phyloP scores from a whole-genome alignment of 2,329 filamentous ascomycete genomes.

The Aspergillus latus region DNA sequence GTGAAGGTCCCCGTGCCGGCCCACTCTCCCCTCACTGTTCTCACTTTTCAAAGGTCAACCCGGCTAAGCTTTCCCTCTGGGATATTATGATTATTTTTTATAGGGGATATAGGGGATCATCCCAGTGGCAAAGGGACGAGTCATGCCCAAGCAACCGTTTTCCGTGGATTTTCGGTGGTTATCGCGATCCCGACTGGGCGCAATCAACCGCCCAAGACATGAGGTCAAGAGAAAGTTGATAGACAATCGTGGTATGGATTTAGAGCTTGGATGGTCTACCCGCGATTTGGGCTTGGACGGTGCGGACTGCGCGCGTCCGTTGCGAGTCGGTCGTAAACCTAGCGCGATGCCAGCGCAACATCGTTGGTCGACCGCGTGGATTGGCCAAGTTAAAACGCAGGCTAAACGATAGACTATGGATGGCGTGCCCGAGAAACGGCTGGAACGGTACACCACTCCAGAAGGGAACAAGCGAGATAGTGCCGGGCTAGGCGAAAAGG shows the following conservation, averaged over 20 bases:
- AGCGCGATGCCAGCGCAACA: constrained; percentile 36
- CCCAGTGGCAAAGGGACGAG: constrained; percentile 7
- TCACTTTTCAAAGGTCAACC: neutral
- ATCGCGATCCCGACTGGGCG: neutral
- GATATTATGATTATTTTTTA: constrained; percentile 4
- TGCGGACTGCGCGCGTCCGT: constrained; percentile 23
- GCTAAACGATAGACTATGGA: constrained; percentile 24
- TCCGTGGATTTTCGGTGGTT: neutral
- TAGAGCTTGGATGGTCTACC: constrained; percentile 37
- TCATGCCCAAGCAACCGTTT: constrained; percentile 6
- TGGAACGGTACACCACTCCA: constrained; percentile 25
- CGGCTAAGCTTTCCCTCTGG: constrained; percentile 27
- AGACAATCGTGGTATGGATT: constrained; percentile 19
- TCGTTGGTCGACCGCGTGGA: constrained; percentile 27
- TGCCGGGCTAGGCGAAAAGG: constrained; percentile 32
- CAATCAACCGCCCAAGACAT: neutral
- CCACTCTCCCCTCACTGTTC: constrained; percentile 24
- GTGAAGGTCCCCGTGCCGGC: constrained; percentile 26
- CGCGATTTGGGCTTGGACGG: constrained; percentile 33
- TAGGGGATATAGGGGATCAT: neutral
- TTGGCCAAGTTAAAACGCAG: constrained; percentile 15
- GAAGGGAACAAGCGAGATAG: constrained; percentile 24
- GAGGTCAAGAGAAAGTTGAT: constrained; percentile 25
- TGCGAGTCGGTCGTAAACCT: constrained; percentile 31
- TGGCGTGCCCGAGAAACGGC: constrained; percentile 38